A percentile compares a stretch with the other conserved stretches of the same genome.
Conservation (phyloP, 163 green algal genomes). For the Coccomyxa subellipsoidea region DNA sequence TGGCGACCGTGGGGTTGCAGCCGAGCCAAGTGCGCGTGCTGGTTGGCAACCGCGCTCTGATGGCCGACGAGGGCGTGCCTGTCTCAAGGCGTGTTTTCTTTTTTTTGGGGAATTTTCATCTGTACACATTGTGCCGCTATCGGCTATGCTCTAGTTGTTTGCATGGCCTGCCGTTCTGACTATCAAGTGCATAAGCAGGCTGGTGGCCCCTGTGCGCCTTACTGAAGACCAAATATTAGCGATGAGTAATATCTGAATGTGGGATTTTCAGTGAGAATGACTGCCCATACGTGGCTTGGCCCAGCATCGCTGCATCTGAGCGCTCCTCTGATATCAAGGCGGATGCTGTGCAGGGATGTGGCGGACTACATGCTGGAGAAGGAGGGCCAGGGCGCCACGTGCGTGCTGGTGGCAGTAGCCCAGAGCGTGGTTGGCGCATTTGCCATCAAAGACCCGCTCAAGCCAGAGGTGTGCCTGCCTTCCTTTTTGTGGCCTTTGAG, state of each 20-base stretch:
- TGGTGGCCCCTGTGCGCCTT: no score
- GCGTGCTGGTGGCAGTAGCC: conserved; percentile 58
- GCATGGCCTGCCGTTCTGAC: no score
- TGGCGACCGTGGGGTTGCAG: not conserved
- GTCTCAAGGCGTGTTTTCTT: conserved; percentile 17
- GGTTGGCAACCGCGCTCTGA: conserved; percentile 73
- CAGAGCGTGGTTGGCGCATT: conserved; percentile 55
- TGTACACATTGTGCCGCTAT: no score
- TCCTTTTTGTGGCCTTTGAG: not conserved
- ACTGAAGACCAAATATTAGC: no score
- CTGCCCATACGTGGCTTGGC: no score
- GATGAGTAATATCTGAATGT: no score
- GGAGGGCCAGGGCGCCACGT: conserved; percentile 53
- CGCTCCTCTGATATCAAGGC: not conserved
- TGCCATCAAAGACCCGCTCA: conserved; percentile 80
- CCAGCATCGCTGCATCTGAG: no score
- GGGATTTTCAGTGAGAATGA: no score
- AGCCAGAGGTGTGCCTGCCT: conserved; percentile 57
- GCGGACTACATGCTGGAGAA: conserved; percentile 52
- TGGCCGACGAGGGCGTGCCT: conserved; percentile 56
- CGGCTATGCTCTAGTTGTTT: no score
- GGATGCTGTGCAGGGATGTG: conserved; percentile 14
- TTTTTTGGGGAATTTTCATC: no score
- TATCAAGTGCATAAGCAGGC: no score
- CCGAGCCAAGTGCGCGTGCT: conserved; percentile 39